Conservation (phyloP, 179 eudicot species). For the Spinacia oleracea region DNA sequence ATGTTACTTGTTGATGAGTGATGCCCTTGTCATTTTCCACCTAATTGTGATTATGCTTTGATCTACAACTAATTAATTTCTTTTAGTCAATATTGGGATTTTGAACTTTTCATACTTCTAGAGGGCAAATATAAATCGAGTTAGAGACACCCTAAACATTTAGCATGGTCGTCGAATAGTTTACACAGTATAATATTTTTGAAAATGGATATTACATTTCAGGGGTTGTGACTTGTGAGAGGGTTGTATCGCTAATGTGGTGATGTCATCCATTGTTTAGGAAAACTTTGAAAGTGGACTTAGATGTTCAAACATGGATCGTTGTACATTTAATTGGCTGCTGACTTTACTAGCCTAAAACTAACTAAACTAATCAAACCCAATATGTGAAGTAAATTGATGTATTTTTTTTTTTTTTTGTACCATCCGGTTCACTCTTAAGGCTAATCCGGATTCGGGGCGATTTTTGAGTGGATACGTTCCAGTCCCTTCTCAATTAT, state of each 20-base stretch:
- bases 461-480: too few species aligned
- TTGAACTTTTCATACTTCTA: not conserved
- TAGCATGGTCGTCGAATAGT: not conserved
- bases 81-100: not conserved
- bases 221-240: not conserved
- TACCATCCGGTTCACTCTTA: too few species aligned
- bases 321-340: too few species aligned
- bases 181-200: not conserved
- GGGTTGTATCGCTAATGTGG: not conserved
- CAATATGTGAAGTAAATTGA: not conserved
- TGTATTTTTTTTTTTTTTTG: too few species aligned
- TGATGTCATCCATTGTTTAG: too few species aligned
- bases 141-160: not conserved
- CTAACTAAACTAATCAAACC: not conserved
- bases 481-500: too few species aligned
- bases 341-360: too few species aligned
- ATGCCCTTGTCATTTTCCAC: not conserved
- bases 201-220: not conserved
- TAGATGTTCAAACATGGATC: too few species aligned
- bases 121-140: not conserved
- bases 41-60: not conserved
- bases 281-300: not conserved
- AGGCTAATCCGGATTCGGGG: too few species aligned
- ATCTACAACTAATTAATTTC: not conserved
- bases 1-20: not conserved